These are phyloP conservation scores for Trametes polyzona DNA, from an alignment of 1,284 basidiomycete species.

Conservation along the genomic window DNA sequence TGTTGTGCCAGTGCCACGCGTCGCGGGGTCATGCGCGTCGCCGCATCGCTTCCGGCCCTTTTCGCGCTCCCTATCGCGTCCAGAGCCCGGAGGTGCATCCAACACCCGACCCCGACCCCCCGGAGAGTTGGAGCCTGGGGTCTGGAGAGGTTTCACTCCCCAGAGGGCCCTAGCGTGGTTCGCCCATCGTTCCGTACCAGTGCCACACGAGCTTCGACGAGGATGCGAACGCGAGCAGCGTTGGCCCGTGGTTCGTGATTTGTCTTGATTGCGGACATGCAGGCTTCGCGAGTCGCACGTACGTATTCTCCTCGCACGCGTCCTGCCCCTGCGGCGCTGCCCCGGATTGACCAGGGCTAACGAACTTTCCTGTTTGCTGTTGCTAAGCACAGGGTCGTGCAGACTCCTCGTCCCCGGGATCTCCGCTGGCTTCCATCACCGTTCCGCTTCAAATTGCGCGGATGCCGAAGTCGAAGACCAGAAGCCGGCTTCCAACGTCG, in stretches of 20 bases:
- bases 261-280: not conserved
- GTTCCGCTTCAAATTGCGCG: conserved; percentile 13
- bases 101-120: not conserved
- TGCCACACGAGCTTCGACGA: not conserved
- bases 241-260: not conserved
- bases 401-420: conserved; percentile 5
- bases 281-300: not conserved
- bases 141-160: not conserved
- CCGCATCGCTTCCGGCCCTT: conserved; percentile 5
- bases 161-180: not conserved
- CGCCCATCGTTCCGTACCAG: not conserved
- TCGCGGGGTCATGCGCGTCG: not conserved
- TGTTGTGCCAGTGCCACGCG: no score
- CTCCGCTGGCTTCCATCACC: conserved; percentile 8
- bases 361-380: no score
- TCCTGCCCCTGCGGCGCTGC: not conserved
- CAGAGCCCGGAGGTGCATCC: not conserved
- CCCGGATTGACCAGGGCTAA: no score
- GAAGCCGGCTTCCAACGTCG: not conserved
- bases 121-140: no score
- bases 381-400: no score
- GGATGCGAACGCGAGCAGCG: not conserved
- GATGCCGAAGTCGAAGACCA: not conserved
- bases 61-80: conserved; percentile 1
- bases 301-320: no score